phyloP scores from a whole-genome alignment of 2,329 filamentous ascomycete genomes.

The Mycosphaerella arachidis region DNA sequence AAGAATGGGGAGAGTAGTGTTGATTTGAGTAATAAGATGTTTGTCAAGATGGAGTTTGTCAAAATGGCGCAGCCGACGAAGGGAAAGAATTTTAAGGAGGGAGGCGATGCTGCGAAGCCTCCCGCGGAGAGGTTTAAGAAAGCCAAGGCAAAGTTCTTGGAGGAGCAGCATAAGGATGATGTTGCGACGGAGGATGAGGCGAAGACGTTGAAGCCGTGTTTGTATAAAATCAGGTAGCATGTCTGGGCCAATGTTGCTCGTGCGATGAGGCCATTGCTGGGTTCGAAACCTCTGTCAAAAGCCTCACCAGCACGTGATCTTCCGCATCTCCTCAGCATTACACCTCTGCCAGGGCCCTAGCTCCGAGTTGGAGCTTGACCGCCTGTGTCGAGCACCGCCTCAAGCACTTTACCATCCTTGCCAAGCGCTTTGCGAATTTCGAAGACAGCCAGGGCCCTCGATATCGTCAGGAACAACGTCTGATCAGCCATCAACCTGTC shows the following conservation, averaged over 20 bases:
- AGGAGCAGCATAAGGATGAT: constrained; percentile 52
- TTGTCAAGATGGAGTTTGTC: constrained; percentile 92
- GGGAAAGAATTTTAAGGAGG: constrained; percentile 63
- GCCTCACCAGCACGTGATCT: not conserved
- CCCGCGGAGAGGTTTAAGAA: constrained; percentile 34
- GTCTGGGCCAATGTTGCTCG: not conserved
- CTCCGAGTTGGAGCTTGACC: not conserved
- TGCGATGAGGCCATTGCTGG: no score
- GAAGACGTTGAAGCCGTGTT: constrained; percentile 85
- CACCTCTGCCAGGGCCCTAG: not conserved
- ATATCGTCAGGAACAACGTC: constrained; percentile 10
- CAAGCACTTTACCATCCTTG: constrained; percentile 6
- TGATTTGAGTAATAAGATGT: constrained; percentile 93
- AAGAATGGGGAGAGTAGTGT: constrained; percentile 59
- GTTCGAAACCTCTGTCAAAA: not conserved
- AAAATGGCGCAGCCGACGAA: constrained; percentile 72
- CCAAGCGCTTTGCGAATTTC: constrained; percentile 9
- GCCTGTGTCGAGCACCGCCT: not conserved
- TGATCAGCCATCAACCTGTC: constrained; percentile 14
- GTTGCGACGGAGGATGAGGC: constrained; percentile 57
- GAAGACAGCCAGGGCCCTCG: constrained; percentile 7
- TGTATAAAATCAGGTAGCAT: constrained; percentile 79
- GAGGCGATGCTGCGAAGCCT: constrained; percentile 34
- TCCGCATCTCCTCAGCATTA: not conserved
- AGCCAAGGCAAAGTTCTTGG: constrained; percentile 54